Evolutionary conservation across 148 eudicot genomes (phyloP).

Genomic region (Persicaria maculosa): DNA sequence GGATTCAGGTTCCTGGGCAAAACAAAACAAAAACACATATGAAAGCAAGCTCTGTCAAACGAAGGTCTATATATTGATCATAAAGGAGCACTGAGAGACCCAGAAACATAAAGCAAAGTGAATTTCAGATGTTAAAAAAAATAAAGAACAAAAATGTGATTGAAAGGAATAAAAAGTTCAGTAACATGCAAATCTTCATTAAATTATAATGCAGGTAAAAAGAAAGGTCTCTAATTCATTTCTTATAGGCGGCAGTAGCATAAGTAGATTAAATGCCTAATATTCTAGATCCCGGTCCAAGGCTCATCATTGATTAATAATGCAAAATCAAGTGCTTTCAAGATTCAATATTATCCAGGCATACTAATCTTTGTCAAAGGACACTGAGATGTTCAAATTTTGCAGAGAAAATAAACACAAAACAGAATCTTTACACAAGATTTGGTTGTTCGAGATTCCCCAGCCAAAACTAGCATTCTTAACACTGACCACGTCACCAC

Average conservation of each 20-base stretch:
- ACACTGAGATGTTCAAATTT: neutral
- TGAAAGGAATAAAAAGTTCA: neutral
- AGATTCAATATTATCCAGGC: neutral
- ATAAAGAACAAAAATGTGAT: neutral
- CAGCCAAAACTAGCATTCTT: neutral
- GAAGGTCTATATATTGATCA: neutral
- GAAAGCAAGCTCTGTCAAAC: neutral
- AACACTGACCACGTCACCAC: neutral
- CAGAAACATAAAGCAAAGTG: neutral
- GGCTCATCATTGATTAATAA: neutral
- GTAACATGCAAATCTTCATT: neutral
- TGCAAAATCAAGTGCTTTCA: neutral
- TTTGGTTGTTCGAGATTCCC: neutral
- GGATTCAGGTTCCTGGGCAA: constrained; percentile 37
- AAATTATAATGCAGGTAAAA: neutral
- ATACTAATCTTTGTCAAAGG: neutral
- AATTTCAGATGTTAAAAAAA: neutral
- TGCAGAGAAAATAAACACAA: neutral
- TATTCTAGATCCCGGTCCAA: neutral
- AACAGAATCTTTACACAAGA: neutral
- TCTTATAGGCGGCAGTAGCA: neutral
- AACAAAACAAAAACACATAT: neutral
- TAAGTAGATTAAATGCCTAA: neutral
- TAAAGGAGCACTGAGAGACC: neutral
- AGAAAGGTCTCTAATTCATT: neutral